phyloP scores from a whole-genome alignment of 202 grass and related monocot genomes.

The Bolboschoenoplectus hybrid region DNA sequence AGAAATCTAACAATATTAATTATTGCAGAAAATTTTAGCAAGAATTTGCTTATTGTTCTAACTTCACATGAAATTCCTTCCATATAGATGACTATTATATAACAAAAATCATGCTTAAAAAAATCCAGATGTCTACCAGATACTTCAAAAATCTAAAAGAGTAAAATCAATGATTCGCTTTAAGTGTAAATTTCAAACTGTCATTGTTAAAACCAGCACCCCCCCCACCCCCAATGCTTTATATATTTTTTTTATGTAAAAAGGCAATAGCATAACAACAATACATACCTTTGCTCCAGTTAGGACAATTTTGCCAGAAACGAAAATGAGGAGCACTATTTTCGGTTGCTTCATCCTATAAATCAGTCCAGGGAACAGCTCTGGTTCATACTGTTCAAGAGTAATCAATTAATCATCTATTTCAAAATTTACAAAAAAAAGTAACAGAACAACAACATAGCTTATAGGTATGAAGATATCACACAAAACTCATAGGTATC shows the following conservation, averaged over 20 bases:
- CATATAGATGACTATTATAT: neutral
- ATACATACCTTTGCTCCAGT: constrained; percentile 80
- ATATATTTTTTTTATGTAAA: neutral
- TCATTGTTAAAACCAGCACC: neutral
- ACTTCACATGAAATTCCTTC: neutral
- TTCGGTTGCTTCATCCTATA: constrained; percentile 97
- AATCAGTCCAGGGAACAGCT: constrained; percentile 93
- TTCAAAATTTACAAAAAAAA: neutral
- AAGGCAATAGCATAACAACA: neutral
- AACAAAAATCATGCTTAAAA: neutral
- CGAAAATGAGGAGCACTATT: constrained; percentile 94
- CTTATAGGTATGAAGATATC: neutral
- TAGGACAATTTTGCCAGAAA: constrained; percentile 97
- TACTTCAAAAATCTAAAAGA: neutral
- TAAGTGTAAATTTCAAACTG: neutral
- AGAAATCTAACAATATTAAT: neutral
- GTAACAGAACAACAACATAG: neutral
- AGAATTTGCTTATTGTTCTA: neutral
- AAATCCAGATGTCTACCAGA: neutral
- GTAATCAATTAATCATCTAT: constrained; percentile 33
- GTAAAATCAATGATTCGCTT: neutral
- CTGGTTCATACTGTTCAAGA: constrained; percentile 75
- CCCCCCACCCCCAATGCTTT: neutral
- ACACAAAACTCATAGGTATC: neutral
- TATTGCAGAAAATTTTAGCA: neutral